Evolutionary conservation across 1,284 basidiomycete genomes (phyloP), one percentile per base, ranked within the genome.

Genomic region (Xerocomus cyaneibrunnescens): DNA sequence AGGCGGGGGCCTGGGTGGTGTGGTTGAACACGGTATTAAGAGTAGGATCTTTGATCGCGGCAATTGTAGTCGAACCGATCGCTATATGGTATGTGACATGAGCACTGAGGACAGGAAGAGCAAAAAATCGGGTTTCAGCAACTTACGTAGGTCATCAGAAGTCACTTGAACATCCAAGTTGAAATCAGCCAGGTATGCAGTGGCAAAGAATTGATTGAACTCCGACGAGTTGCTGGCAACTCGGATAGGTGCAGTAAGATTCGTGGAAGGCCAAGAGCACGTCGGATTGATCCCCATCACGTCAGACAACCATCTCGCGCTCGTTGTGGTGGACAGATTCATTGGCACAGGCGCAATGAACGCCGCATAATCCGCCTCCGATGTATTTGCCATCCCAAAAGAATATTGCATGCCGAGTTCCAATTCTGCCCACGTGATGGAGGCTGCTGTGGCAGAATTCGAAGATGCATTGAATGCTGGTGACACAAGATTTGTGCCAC

Each of bases 231-330:
- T 64, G 34, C n/a, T 1, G 14, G 62, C 45, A 12, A 59, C 3
- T 36, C 57, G 45, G 3, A 66, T 14, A 5, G 54, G 40, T 5
- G 47, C 1, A 2, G 65, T 65, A n/a, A 66, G 22, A 38, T 66
- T 69, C 12, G 65, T 62, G 30, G 55, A 48, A 22, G 65, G 54
- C 67, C 65, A 66, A 22, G 62, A 57, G 39, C 64, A 66, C 3
- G 22, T 39, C 3, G 64, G 64, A 25, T 65, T 60, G 30, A 69
- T 32, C 38, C 62, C 57, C 2, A 65, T 52, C 10, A 69, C 62
- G 32, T 69, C 64, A 16, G 59, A 57, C 22, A 69, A 27, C 64
- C 67, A 66, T 49, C 64, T 62, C 21, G 67, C 64, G 3, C 16
- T 54, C 10, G 60, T 61, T 4, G 56, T 30, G 5, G 51, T 50